Conservation (phyloP, 2,329 filamentous ascomycete species). For the Fusarium setosum region DNA sequence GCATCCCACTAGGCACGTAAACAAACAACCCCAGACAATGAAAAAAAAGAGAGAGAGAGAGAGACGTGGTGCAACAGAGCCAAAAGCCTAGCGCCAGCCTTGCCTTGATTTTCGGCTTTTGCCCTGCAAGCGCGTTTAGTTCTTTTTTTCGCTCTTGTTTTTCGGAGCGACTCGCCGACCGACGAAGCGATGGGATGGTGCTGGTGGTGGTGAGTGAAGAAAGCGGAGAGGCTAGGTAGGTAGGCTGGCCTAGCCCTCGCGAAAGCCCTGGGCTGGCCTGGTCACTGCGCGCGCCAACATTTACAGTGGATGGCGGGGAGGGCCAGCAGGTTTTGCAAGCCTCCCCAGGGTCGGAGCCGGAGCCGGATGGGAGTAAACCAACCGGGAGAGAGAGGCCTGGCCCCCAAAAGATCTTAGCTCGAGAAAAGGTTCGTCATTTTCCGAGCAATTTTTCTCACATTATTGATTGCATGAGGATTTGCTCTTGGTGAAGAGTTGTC, state of each 20-base stretch:
- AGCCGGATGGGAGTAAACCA: no score
- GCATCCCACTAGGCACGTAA: background rate
- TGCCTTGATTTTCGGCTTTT: background rate
- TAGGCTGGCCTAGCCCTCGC: background rate
- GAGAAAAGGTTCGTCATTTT: no score
- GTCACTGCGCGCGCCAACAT: background rate
- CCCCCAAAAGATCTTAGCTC: no score
- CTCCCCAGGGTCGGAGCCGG: background rate
- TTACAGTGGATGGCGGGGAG: background rate
- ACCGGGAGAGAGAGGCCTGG: no score
- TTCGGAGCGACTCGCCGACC: background rate
- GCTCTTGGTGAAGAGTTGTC: background rate
- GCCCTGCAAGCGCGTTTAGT: background rate
- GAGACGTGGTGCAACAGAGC: background rate
- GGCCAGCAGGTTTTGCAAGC: background rate
- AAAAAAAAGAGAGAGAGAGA: no score
- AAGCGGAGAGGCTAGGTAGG: background rate
- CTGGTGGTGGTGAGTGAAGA: constrained; percentile 4
- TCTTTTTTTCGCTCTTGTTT: background rate
- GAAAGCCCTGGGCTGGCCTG: background rate
- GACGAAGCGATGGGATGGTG: constrained; percentile 3
- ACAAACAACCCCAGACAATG: background rate
- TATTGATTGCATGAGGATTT: background rate
- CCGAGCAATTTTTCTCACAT: background rate
- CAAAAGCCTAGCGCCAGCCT: background rate